phyloP scores from a whole-genome alignment of 768 basidiomycete species.

The Suillus tomentosus region DNA sequence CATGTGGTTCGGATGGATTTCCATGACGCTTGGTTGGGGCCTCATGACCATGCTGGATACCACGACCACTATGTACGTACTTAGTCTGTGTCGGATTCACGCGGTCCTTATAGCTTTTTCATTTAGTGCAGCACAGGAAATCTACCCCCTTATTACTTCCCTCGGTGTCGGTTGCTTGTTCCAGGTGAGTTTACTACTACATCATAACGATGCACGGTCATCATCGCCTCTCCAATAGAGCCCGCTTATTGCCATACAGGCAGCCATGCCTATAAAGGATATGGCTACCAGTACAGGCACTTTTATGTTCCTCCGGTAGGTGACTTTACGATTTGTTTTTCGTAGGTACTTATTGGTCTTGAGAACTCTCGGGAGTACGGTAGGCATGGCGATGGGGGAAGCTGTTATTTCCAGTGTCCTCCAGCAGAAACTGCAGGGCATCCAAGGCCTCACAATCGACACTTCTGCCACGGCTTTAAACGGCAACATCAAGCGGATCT shows the following conservation, averaged over 20 bases:
- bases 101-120: constrained; percentile 5
- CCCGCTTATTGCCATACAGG: constrained; percentile 41
- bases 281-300: constrained; percentile 46
- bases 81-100: background rate
- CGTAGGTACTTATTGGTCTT: constrained; percentile 6
- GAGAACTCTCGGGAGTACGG: constrained; percentile 71
- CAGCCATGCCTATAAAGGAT: constrained; percentile 47
- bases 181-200: constrained; percentile 22
- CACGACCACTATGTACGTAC: constrained; percentile 30
- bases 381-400: constrained; percentile 75
- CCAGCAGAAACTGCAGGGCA: constrained; percentile 16
- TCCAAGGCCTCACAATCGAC: constrained; percentile 32
- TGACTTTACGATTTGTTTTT: background rate
- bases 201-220: background rate
- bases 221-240: constrained; percentile 14
- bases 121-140: constrained; percentile 32
- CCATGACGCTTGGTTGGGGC: constrained; percentile 38
- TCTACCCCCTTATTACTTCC: constrained; percentile 35
- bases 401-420: constrained; percentile 64
- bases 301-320: constrained; percentile 35
- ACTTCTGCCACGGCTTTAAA: constrained; percentile 48
- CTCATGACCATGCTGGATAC: constrained; percentile 40
- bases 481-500: constrained; percentile 48
- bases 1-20: constrained; percentile 32
- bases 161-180: constrained; percentile 38